Evolutionary conservation across 371 early-diverging fungal genomes (phyloP), one percentile per base, ranked within the genome.

Genomic region (Mucor piriformis): DNA sequence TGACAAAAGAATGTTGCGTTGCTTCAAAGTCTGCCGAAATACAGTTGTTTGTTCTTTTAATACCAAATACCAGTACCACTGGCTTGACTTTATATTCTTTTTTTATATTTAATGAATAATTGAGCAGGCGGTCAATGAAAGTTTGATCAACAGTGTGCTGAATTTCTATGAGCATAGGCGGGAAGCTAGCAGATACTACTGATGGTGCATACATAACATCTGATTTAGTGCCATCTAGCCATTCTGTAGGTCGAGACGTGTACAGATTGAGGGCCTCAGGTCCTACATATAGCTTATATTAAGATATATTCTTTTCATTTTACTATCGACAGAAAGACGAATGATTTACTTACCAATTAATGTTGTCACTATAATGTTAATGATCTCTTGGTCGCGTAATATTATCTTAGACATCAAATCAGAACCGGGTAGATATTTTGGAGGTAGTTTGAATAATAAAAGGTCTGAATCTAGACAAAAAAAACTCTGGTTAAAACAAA

Each of bases 151-250:
- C 25, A 16, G 18, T 35, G 18, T 37, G 34, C 25, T 57, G 57
- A 40, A 35, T 38, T 29, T 57, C 57, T 6, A 57, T 16, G 13
- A 57, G 49, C 15, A 57, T 25, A 34, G 57, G 57, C 11, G 57
- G 48, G 7, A 47, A 37, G 20, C 27, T 25, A 40, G 24, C 42
- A 25, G 53, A 40, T 25, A 47, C n/a, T 15, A 33, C 15, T 46
- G 25, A 6, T 15, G 57, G 37, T 24, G 48, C 57, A 47, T 56
- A 47, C 4, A 56, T 15, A 33, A 56, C 29, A 35, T 47, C 48
- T 10, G 48, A 56, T 18, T 35, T 18, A 47, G 47, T 34, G 24
- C 37, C 57, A 10, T 44, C 21, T 23, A 20, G 44, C 44, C 44
- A 44, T 7, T 44, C 44, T 44, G 44, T 44, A 16, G 40, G 40